Evolutionary conservation across 768 basidiomycete species (phyloP).

Genomic region (Candolleomyces eurysporus): DNA sequence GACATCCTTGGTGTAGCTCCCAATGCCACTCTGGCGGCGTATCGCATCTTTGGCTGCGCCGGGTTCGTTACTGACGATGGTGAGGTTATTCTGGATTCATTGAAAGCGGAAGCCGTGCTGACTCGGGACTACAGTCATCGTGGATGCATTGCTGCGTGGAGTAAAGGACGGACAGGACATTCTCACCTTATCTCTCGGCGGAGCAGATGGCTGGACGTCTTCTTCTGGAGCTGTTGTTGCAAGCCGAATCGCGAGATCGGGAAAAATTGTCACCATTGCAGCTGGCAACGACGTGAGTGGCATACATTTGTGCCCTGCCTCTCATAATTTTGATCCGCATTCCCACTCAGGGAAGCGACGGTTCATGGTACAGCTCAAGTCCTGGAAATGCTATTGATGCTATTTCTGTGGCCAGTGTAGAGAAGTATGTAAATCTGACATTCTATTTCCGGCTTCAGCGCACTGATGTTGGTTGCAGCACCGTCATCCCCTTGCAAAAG

Average conservation of each 20-base stretch:
- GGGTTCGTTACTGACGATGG: slow-evolving; percentile 52
- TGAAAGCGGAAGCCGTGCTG: neutral
- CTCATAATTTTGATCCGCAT: neutral
- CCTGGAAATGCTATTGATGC: slow-evolving; percentile 54
- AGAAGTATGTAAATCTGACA: slow-evolving; percentile 37
- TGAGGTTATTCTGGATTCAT: slow-evolving; percentile 21
- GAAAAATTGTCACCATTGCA: slow-evolving; percentile 48
- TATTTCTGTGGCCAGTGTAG: slow-evolving; percentile 55
- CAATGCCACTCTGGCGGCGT: slow-evolving; percentile 50
- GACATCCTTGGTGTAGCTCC: slow-evolving; percentile 73
- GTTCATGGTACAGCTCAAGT: slow-evolving; percentile 59
- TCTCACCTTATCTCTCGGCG: slow-evolving; percentile 52
- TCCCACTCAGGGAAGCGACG: slow-evolving; percentile 42
- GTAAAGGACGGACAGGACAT: slow-evolving; percentile 45
- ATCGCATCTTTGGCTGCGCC: slow-evolving; percentile 61
- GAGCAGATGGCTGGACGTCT: slow-evolving; percentile 40
- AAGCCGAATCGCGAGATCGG: slow-evolving; percentile 40
- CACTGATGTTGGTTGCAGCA: slow-evolving; percentile 12
- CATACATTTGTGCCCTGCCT: neutral
- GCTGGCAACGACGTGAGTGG: slow-evolving; percentile 36
- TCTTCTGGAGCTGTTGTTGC: slow-evolving; percentile 21
- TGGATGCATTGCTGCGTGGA: slow-evolving; percentile 35
- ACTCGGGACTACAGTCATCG: slow-evolving; percentile 25
- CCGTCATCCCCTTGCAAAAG: slow-evolving; percentile 48
- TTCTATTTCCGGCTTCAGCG: neutral